phyloP scores from a whole-genome alignment of 2,329 filamentous ascomycete species.

The Monosporascus sp. region DNA sequence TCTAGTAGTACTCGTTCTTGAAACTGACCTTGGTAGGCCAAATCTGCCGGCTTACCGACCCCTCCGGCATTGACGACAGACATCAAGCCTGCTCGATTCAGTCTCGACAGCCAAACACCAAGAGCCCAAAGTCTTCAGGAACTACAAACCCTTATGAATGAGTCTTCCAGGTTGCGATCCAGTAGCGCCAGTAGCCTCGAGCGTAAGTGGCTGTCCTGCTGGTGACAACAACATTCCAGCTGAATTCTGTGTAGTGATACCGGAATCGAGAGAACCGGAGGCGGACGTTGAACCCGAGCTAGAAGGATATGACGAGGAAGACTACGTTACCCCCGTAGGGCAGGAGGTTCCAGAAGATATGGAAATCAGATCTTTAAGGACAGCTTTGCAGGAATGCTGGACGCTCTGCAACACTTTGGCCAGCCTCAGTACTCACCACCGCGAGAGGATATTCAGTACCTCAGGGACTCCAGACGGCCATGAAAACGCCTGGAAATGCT shows the following conservation, averaged over 20 bases:
- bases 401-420: constrained; percentile 88
- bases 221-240: constrained; percentile 2
- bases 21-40: constrained; percentile 19
- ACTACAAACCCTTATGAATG: constrained; percentile 49
- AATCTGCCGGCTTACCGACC: constrained; percentile 40
- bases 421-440: constrained; percentile 76
- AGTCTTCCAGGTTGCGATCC: constrained; percentile 52
- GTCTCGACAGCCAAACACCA: constrained; percentile 67
- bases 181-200: constrained; percentile 72
- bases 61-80: constrained; percentile 73
- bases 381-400: constrained; percentile 84
- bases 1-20: not conserved
- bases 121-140: constrained; percentile 79
- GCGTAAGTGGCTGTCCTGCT: constrained; percentile 45
- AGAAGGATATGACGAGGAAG: constrained; percentile 48
- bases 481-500: constrained; percentile 87
- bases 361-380: constrained; percentile 64
- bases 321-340: constrained; percentile 36
- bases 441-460: constrained; percentile 71
- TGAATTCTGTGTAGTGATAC: constrained; percentile 42
- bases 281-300: constrained; percentile 48
- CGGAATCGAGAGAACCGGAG: constrained; percentile 41
- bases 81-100: constrained; percentile 60
- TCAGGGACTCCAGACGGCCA: constrained; percentile 71
- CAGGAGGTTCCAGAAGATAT: constrained; percentile 38